Evolutionary conservation across 2,329 filamentous ascomycete genomes (phyloP).

Genomic region (Arthrobotrys entomopaga): DNA sequence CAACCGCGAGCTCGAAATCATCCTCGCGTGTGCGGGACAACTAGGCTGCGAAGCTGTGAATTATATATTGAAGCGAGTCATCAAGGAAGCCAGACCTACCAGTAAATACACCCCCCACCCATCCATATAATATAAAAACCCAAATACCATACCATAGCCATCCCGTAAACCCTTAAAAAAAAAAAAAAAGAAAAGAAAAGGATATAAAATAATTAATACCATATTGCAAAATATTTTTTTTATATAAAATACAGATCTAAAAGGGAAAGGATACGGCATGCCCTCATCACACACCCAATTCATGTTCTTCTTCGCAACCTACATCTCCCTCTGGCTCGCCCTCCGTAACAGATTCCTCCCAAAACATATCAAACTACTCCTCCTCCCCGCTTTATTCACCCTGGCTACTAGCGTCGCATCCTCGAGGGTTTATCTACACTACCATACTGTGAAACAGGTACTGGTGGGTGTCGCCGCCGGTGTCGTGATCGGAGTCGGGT

Average conservation of each 20-base stretch:
- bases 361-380: slow-evolving; percentile 60
- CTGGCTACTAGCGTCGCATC: slow-evolving; percentile 77
- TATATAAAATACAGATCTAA: slow-evolving; percentile 66
- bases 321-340: slow-evolving; percentile 83
- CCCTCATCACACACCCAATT: slow-evolving; percentile 95
- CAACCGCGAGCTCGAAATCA: slow-evolving; percentile 87
- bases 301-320: slow-evolving; percentile 88
- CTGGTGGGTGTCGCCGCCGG: slow-evolving; percentile 80
- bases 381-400: slow-evolving; percentile 70
- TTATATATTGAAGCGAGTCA: slow-evolving; percentile 85
- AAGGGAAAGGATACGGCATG: slow-evolving; percentile 97
- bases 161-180: too few relatives aligned
- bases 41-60: slow-evolving; percentile 91
- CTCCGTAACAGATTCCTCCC: slow-evolving; percentile 75
- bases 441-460: slow-evolving; percentile 90
- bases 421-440: slow-evolving; percentile 89
- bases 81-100: slow-evolving; percentile 88
- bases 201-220: not conserved
- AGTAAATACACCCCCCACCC: slow-evolving; percentile 66
- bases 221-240: slow-evolving; percentile 2
- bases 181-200: slow-evolving; percentile 5
- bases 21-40: slow-evolving; percentile 90
- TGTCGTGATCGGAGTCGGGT: slow-evolving; percentile 74
- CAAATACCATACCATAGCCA: not conserved
- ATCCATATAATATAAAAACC: not conserved